These are phyloP conservation scores for Ogataea sp. DNA, from an alignment of 805 yeast species.

Conservation along the genomic window DNA sequence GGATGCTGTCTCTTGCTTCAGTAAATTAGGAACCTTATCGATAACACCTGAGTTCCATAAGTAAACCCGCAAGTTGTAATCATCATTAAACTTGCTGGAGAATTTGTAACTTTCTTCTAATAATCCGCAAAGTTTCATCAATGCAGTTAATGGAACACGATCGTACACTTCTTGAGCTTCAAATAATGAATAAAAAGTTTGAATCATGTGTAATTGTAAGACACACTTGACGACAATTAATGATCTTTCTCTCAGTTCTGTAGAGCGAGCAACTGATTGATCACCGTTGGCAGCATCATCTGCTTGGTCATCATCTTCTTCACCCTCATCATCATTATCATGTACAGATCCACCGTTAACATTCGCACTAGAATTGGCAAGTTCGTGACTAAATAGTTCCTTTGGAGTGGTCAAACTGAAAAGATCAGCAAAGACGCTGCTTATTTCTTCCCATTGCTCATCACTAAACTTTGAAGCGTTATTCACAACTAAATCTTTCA, in stretches of 20 bases:
- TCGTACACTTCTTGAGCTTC: slow-evolving; percentile 62
- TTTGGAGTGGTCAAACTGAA: slow-evolving; percentile 81
- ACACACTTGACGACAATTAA: slow-evolving; percentile 89
- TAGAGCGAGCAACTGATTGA: slow-evolving; percentile 24
- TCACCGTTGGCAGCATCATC: slow-evolving; percentile 21
- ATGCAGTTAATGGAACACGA: slow-evolving; percentile 56
- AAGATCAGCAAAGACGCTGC: slow-evolving; percentile 54
- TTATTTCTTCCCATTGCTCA: slow-evolving; percentile 69
- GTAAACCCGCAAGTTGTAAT: slow-evolving; percentile 79
- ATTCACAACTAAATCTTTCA: slow-evolving; percentile 69
- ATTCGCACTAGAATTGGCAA: slow-evolving; percentile 19
- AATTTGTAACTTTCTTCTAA: slow-evolving; percentile 69
- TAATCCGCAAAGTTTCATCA: slow-evolving; percentile 51
- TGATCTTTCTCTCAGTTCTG: slow-evolving; percentile 47
- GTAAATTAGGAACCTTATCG: slow-evolving; percentile 83
- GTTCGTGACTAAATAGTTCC: slow-evolving; percentile 66
- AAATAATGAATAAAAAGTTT: slow-evolving; percentile 72
- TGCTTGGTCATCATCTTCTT: slow-evolving; percentile 21
- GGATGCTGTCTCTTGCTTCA: slow-evolving; percentile 87
- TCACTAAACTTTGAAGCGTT: slow-evolving; percentile 58
- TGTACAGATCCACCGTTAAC: slow-evolving; percentile 1
- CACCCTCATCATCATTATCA: slow-evolving; percentile 9
- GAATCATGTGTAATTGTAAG: slow-evolving; percentile 81
- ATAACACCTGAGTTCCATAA: slow-evolving; percentile 89
- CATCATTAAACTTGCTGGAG: slow-evolving; percentile 81